phyloP scores from a whole-genome alignment of 768 basidiomycete species.

The Tulasnella sp. region DNA sequence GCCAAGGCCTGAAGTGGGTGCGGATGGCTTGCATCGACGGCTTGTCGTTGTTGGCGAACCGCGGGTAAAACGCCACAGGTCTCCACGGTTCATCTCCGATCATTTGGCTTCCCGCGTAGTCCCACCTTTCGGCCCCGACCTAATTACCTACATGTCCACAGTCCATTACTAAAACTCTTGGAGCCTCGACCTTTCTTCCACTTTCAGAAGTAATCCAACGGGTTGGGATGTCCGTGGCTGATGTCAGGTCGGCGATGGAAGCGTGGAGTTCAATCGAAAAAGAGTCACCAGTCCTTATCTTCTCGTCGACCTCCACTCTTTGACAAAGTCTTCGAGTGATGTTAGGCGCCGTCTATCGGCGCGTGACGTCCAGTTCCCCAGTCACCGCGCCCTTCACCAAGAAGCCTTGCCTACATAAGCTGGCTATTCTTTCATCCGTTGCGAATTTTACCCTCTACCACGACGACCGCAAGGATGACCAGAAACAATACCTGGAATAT shows the following conservation, averaged over 20 bases:
- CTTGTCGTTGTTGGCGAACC: background rate
- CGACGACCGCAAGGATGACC: background rate
- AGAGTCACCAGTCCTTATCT: background rate
- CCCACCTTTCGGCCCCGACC: background rate
- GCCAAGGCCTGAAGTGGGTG: background rate
- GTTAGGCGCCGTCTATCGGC: background rate
- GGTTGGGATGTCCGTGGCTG: background rate
- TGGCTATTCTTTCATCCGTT: background rate
- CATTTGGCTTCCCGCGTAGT: background rate
- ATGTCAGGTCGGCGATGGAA: background rate
- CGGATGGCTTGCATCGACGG: background rate
- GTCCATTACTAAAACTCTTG: background rate
- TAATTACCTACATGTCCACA: background rate
- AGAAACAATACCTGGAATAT: slow-evolving; percentile 19
- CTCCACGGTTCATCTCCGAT: background rate
- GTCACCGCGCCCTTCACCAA: background rate
- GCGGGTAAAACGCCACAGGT: background rate
- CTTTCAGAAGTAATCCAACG: background rate
- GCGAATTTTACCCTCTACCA: background rate
- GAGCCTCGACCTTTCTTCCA: background rate
- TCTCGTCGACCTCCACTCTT: background rate
- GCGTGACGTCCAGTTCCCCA: background rate
- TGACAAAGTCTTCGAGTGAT: background rate
- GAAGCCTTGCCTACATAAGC: background rate
- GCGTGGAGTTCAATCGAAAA: background rate